phyloP scores from a whole-genome alignment of 163 green algal species.

The Smithsoniella earleae region DNA sequence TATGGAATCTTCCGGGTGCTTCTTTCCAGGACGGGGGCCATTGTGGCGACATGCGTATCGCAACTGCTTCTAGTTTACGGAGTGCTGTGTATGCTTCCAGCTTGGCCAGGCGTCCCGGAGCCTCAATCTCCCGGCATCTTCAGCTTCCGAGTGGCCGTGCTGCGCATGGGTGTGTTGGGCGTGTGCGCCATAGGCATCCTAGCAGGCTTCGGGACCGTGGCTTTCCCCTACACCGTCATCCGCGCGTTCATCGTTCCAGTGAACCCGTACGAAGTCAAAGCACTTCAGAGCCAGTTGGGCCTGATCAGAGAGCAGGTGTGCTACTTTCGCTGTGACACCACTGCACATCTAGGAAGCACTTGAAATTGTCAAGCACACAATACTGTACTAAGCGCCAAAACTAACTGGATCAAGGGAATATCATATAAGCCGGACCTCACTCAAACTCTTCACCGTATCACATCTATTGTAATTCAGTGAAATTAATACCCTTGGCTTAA shows the following conservation, averaged over 20 bases:
- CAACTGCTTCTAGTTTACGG: conserved; percentile 15
- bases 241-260: conserved; percentile 19
- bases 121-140: background rate
- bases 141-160: conserved; percentile 16
- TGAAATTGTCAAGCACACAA: too few species aligned
- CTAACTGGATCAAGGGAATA: too few species aligned
- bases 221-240: conserved; percentile 27
- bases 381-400: too few species aligned
- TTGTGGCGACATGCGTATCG: background rate
- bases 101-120: conserved; percentile 23
- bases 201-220: conserved; percentile 20
- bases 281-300: conserved; percentile 16
- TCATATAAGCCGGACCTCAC: too few species aligned
- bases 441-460: too few species aligned
- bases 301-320: conserved; percentile 22
- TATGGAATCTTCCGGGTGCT: background rate
- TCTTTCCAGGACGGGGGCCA: background rate
- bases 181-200: conserved; percentile 15
- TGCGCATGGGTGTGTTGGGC: conserved; percentile 15
- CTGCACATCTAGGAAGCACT: too few species aligned
- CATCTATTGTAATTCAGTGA: too few species aligned
- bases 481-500: too few species aligned
- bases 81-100: conserved; percentile 2
- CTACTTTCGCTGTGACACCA: background rate
- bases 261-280: conserved; percentile 20